phyloP scores from a whole-genome alignment of 768 basidiomycete genomes.

The Termitomyces sp. region DNA sequence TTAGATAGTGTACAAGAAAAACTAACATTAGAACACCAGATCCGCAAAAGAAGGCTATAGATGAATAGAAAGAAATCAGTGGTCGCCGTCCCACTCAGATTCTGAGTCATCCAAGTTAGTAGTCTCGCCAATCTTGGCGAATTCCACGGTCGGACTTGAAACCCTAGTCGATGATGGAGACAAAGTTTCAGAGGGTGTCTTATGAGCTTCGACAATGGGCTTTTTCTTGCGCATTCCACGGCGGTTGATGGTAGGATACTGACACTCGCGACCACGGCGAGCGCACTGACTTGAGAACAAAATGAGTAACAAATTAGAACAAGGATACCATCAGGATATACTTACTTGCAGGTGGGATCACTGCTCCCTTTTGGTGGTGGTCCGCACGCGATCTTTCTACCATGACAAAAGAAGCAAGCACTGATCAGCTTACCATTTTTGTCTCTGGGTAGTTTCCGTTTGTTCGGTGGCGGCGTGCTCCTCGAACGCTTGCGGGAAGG shows the following conservation, averaged over 20 bases:
- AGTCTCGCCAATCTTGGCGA: not conserved
- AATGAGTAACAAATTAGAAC: not conserved
- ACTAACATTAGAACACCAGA: too few relatives aligned
- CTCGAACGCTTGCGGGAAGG: constrained; percentile 2
- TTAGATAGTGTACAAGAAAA: too few relatives aligned
- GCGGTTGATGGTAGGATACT: not conserved
- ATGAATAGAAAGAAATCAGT: not conserved
- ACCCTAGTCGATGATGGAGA: not conserved
- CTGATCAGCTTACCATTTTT: constrained; percentile 34
- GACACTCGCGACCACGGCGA: not conserved
- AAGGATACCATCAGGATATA: constrained; percentile 7
- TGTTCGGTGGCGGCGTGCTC: not conserved
- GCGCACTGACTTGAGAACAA: not conserved
- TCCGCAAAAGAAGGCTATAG: too few relatives aligned
- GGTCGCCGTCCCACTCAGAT: not conserved
- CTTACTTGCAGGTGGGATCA: constrained; percentile 49
- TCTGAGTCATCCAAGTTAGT: too few relatives aligned
- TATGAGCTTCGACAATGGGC: not conserved
- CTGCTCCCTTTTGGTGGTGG: constrained; percentile 33
- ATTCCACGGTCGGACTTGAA: not conserved
- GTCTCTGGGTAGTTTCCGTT: not conserved
- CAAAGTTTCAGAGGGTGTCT: too few relatives aligned
- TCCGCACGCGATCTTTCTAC: constrained; percentile 51
- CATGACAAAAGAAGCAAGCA: constrained; percentile 48
- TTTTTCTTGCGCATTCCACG: not conserved